Conservation (phyloP, 2,329 filamentous ascomycete genomes). For the Chlorencoelia australis region DNA sequence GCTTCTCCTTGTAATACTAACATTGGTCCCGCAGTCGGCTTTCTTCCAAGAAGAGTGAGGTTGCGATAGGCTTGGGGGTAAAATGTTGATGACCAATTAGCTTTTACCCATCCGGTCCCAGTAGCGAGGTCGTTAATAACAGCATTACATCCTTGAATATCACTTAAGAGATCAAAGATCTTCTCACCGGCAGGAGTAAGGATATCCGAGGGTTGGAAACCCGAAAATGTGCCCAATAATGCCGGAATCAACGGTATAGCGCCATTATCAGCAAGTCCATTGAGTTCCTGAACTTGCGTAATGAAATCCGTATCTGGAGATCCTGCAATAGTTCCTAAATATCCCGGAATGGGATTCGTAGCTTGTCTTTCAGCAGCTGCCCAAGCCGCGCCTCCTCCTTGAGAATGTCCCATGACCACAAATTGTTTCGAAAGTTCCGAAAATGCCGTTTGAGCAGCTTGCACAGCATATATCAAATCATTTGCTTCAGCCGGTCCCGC, state of each 20-base stretch:
- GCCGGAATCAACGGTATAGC: neutral
- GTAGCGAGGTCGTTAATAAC: neutral
- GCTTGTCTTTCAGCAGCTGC: constrained; percentile 23
- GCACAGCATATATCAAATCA: constrained; percentile 34
- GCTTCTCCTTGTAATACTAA: neutral
- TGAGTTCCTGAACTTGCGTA: neutral
- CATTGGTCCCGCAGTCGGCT: neutral
- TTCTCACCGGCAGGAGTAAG: neutral
- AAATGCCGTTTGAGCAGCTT: constrained; percentile 34
- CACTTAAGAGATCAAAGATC: too few species aligned
- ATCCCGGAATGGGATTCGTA: constrained; percentile 4
- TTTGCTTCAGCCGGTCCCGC: constrained; percentile 30
- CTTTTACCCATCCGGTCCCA: neutral
- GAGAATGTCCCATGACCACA: constrained; percentile 36
- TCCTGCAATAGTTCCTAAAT: constrained; percentile 8
- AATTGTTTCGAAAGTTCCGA: constrained; percentile 31
- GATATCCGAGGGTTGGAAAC: neutral
- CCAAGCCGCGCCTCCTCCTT: constrained; percentile 38
- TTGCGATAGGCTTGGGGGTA: neutral
- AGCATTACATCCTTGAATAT: neutral
- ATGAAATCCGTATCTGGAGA: neutral
- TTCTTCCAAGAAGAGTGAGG: neutral
- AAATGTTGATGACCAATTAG: neutral
- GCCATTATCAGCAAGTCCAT: neutral
- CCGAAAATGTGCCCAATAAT: neutral